A percentile compares a stretch with the other conserved stretches of the same genome.
Conservation (phyloP, 768 basidiomycete genomes). For the Amylocystis lapponica region DNA sequence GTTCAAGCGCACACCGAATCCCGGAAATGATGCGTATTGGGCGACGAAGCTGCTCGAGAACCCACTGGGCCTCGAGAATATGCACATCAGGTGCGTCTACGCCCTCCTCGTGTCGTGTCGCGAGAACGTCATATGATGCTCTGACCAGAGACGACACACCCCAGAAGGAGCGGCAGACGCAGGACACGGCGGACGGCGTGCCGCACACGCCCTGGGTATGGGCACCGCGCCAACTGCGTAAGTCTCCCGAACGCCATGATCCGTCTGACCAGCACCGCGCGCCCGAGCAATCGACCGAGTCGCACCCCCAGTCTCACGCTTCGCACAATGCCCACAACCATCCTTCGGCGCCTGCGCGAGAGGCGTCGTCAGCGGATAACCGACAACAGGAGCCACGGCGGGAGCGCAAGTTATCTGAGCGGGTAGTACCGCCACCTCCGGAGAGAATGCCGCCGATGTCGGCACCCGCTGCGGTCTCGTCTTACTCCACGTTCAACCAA, state of each 20-base stretch:
- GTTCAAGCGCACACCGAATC: constrained; percentile 56
- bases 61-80: constrained; percentile 57
- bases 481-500: too few species aligned
- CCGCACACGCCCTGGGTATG: constrained; percentile 71
- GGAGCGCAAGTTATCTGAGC: too few species aligned
- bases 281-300: constrained; percentile 8
- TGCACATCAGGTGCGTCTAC: constrained; percentile 55
- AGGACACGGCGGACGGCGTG: constrained; percentile 24
- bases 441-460: too few species aligned
- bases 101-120: background rate
- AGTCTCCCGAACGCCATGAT: constrained; percentile 12
- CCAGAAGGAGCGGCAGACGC: constrained; percentile 8
- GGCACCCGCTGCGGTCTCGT: too few species aligned
- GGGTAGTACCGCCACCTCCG: too few species aligned
- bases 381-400: too few species aligned
- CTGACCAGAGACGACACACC: constrained; percentile 10
- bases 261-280: constrained; percentile 1
- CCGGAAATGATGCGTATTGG: constrained; percentile 62
- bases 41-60: constrained; percentile 53
- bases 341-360: too few species aligned
- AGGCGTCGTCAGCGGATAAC: too few species aligned
- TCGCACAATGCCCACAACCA: constrained; percentile 9
- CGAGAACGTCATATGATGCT: background rate
- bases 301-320: constrained; percentile 5
- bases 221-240: constrained; percentile 32